Conservation (phyloP, 139 green algal species). For the Chlorella sp. region DNA sequence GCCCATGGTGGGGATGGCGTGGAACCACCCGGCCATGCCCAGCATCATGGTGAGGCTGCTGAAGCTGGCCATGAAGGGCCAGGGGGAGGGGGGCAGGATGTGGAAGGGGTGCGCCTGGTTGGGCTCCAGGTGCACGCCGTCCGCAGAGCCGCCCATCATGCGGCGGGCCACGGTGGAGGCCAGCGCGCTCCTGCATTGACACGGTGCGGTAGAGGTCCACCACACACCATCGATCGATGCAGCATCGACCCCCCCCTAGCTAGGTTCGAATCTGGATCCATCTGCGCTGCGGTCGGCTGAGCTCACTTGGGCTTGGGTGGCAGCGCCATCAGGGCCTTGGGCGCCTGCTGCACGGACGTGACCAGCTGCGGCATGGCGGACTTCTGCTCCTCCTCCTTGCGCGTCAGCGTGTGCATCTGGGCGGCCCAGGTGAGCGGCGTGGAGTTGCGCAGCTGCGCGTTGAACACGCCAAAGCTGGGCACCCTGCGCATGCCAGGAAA, state of each 20-base stretch:
- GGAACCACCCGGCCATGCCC: constrained; percentile 34
- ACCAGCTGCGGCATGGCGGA: not conserved
- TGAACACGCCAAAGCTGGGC: too few species aligned
- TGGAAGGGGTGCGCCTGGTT: constrained; percentile 29
- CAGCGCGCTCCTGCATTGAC: not conserved
- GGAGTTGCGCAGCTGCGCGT: constrained; percentile 9
- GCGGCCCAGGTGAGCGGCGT: constrained; percentile 21
- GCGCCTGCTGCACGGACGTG: constrained; percentile 13
- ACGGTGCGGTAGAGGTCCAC: not conserved
- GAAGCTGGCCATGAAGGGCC: constrained; percentile 23
- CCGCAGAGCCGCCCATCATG: constrained; percentile 17
- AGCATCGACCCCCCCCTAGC: too few species aligned
- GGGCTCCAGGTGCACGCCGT: constrained; percentile 4
- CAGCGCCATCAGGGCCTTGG: constrained; percentile 19
- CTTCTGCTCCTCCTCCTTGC: constrained; percentile 33
- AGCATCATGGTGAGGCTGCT: constrained; percentile 1
- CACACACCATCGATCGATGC: too few species aligned
- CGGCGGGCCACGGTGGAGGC: constrained; percentile 8
- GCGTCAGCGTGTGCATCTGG: constrained; percentile 24
- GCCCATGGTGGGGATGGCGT: constrained; percentile 18
- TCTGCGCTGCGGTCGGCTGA: too few species aligned
- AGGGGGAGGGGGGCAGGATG: constrained; percentile 31
- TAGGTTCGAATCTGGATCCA: too few species aligned
- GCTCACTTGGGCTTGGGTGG: constrained; percentile 22
- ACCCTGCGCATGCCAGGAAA: too few species aligned